Percentiles rank a stretch among this genome's conserved stretches.
These are phyloP conservation scores for Mycena metata DNA, from an alignment of 768 basidiomycete genomes.

Conservation along the genomic window DNA sequence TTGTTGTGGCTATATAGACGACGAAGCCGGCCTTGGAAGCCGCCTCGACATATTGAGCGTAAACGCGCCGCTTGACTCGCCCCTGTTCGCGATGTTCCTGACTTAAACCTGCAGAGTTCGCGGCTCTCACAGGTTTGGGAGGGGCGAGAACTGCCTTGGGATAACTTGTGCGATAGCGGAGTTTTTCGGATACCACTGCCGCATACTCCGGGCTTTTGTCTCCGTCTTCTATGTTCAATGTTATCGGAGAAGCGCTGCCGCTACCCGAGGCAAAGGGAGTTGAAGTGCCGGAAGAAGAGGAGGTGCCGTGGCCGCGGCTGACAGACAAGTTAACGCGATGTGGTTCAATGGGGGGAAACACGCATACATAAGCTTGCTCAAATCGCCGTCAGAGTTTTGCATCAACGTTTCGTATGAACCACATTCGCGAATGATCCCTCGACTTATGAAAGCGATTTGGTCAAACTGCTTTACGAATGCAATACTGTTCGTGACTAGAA, in stretches of 20 bases:
- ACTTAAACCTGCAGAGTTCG: slow-evolving; percentile 61
- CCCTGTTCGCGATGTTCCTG: slow-evolving; percentile 87
- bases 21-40: slow-evolving; percentile 81
- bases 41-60: slow-evolving; percentile 81
- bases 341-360: neutral
- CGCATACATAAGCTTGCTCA: slow-evolving; percentile 82
- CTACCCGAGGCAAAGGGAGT: slow-evolving; percentile 61
- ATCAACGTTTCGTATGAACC: slow-evolving; percentile 76
- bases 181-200: slow-evolving; percentile 65
- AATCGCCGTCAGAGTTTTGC: slow-evolving; percentile 70
- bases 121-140: slow-evolving; percentile 53
- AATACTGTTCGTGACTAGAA: slow-evolving; percentile 90
- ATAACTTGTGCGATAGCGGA: slow-evolving; percentile 69
- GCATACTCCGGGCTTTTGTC: slow-evolving; percentile 44
- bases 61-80: slow-evolving; percentile 82
- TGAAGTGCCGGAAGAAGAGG: slow-evolving; percentile 60
- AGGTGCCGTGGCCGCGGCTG: slow-evolving; percentile 60
- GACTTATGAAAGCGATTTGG: slow-evolving; percentile 78
- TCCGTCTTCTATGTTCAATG: slow-evolving; percentile 41
- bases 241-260: slow-evolving; percentile 51
- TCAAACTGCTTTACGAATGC: slow-evolving; percentile 87
- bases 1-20: slow-evolving; percentile 69
- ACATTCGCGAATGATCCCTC: slow-evolving; percentile 84
- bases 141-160: slow-evolving; percentile 65
- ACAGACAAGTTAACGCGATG: neutral